phyloP scores from a whole-genome alignment of 176 grass and related monocot genomes.

The Oropetium thomaeum region DNA sequence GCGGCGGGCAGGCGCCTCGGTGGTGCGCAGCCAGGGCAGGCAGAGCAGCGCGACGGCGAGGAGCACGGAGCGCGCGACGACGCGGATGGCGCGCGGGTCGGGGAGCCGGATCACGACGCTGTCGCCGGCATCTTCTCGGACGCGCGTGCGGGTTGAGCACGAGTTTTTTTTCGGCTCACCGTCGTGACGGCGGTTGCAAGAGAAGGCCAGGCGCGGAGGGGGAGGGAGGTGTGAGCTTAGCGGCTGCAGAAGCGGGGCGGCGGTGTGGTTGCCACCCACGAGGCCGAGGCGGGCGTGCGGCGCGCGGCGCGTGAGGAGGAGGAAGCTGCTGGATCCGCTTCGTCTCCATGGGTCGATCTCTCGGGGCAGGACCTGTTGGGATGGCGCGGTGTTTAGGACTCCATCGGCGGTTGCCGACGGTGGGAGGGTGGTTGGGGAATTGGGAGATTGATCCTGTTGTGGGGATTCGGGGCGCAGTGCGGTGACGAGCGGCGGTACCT shows the following conservation, averaged over 20 bases:
- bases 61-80: conserved; percentile 59
- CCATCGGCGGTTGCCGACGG: conserved; percentile 53
- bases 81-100: conserved; percentile 44
- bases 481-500: conserved; percentile 2
- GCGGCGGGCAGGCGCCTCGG: conserved; percentile 10
- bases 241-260: conserved; percentile 84
- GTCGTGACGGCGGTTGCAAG: background rate
- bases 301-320: conserved; percentile 60
- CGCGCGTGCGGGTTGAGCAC: background rate
- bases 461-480: background rate
- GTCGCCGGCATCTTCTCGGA: conserved; percentile 46
- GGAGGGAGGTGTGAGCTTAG: conserved; percentile 31
- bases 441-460: background rate
- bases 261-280: conserved; percentile 97
- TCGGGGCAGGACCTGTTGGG: background rate
- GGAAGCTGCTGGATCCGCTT: conserved; percentile 55
- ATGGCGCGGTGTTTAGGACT: conserved; percentile 21
- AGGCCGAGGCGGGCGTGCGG: conserved; percentile 63
- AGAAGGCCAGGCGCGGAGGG: conserved; percentile 14
- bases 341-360: conserved; percentile 52
- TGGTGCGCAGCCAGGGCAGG: conserved; percentile 48
- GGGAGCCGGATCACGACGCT: conserved; percentile 62
- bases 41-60: conserved; percentile 48
- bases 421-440: conserved; percentile 18
- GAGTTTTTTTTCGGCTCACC: conserved; percentile 29